Percentiles rank a stretch among this genome's conserved stretches.
These are phyloP conservation scores for Trifolium fragiferum DNA, from an alignment of 306 rosid species.

Conservation along the genomic window DNA sequence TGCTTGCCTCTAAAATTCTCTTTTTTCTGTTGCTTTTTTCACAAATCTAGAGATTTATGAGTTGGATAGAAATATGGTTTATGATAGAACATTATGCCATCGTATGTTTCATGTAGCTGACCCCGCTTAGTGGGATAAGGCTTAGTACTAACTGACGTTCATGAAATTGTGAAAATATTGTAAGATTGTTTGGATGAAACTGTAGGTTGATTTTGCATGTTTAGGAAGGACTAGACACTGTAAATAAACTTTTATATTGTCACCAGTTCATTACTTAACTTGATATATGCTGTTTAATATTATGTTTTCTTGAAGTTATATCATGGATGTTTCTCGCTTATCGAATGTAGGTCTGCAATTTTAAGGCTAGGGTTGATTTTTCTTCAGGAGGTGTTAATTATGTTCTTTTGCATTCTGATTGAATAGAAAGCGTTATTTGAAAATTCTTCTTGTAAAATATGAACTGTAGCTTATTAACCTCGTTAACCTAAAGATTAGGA, in stretches of 20 bases:
- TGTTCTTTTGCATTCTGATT: constrained; percentile 16
- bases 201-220: constrained; percentile 17
- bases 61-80: no score
- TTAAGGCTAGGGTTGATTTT: constrained; percentile 4
- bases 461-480: constrained; percentile 22
- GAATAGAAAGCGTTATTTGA: constrained; percentile 22
- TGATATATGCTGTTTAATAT: constrained; percentile 2
- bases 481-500: constrained; percentile 25
- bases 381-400: constrained; percentile 6
- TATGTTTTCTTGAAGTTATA: constrained; percentile 16
- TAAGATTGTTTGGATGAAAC: constrained; percentile 20
- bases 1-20: neutral
- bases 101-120: no score
- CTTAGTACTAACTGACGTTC: neutral
- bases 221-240: constrained; percentile 13
- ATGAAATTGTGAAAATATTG: constrained; percentile 14
- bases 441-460: neutral
- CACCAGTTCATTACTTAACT: constrained; percentile 2
- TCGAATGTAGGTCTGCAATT: constrained; percentile 12
- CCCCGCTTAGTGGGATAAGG: no score
- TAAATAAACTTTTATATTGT: constrained; percentile 9
- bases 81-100: no score
- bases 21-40: constrained; percentile 6
- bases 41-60: neutral
- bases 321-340: constrained; percentile 9